A percentile compares a stretch with the other conserved stretches of the same genome.
Evolutionary conservation across 331 rosid species (phyloP).

Genomic region (Quercus tomentella): DNA sequence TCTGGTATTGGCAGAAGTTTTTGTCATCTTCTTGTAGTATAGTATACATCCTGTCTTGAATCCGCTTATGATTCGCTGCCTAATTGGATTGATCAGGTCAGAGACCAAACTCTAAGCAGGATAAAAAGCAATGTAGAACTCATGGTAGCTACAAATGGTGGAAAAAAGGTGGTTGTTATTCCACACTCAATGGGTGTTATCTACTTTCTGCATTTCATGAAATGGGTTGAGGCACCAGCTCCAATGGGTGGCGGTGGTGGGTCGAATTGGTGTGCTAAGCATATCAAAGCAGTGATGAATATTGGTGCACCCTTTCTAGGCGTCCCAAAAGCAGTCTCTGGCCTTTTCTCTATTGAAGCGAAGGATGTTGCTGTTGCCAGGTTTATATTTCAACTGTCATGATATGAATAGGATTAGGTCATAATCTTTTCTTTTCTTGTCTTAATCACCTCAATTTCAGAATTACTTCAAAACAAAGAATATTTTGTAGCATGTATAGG

Average conservation of each 20-base stretch:
- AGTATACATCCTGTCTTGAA: constrained; percentile 1
- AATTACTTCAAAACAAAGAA: not conserved
- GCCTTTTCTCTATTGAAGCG: constrained; percentile 94
- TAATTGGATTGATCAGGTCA: constrained; percentile 50
- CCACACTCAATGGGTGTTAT: constrained; percentile 97
- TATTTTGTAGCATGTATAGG: not conserved
- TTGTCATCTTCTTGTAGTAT: not conserved
- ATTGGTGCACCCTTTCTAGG: constrained; percentile 96
- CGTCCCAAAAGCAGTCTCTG: constrained; percentile 85
- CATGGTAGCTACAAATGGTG: constrained; percentile 84
- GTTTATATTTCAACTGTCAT: constrained; percentile 31
- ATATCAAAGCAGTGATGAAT: constrained; percentile 79
- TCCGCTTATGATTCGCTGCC: constrained; percentile 4
- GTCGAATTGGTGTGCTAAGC: constrained; percentile 86
- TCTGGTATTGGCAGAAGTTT: not conserved
- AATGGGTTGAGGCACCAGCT: constrained; percentile 93
- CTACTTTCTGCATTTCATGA: constrained; percentile 93
- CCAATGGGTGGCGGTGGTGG: constrained; percentile 99
- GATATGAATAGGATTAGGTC: constrained; percentile 10
- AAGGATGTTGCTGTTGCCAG: constrained; percentile 94
- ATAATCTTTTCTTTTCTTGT: not conserved
- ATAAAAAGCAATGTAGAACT: constrained; percentile 80
- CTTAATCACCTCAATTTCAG: not conserved
- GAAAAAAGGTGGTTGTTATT: constrained; percentile 81
- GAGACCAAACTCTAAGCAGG: constrained; percentile 85